Conservation (phyloP, 805 yeast genomes). For the Saturnispora zaruensis region DNA sequence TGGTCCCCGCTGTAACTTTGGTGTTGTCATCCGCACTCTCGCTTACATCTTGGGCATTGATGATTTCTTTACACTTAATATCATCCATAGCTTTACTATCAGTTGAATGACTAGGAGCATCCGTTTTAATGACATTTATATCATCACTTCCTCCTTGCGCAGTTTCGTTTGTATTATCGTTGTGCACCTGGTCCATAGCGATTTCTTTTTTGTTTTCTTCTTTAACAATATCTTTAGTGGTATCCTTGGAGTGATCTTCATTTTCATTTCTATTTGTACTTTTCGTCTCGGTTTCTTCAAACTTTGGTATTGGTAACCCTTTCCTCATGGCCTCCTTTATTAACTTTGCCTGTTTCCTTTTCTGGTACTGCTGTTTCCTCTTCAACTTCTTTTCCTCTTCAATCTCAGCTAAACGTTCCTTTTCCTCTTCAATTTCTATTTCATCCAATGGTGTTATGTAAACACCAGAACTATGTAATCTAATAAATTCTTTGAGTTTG, state of each 20-base stretch:
- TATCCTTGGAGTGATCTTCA: background rate
- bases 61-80: too few species aligned
- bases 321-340: conserved; percentile 6
- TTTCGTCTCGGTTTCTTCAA: background rate
- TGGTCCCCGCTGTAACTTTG: background rate
- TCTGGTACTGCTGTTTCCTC: conserved; percentile 17
- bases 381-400: conserved; percentile 32
- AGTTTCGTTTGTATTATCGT: background rate
- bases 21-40: background rate
- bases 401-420: conserved; percentile 29
- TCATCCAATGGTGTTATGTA: conserved; percentile 60
- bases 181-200: background rate
- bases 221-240: too few species aligned
- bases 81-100: background rate
- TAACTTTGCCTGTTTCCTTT: conserved; percentile 14
- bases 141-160: background rate
- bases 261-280: background rate
- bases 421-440: conserved; percentile 35
- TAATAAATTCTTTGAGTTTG: conserved; percentile 50
- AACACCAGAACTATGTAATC: conserved; percentile 40
- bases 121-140: background rate
- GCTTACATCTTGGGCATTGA: background rate
- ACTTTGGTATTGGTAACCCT: conserved; percentile 4
- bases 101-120: background rate
- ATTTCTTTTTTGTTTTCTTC: background rate